Percentiles rank a stretch among this genome's conserved stretches.
phyloP scores from a whole-genome alignment of 148 eudicot species.

The Nepenthes mirabilis region DNA sequence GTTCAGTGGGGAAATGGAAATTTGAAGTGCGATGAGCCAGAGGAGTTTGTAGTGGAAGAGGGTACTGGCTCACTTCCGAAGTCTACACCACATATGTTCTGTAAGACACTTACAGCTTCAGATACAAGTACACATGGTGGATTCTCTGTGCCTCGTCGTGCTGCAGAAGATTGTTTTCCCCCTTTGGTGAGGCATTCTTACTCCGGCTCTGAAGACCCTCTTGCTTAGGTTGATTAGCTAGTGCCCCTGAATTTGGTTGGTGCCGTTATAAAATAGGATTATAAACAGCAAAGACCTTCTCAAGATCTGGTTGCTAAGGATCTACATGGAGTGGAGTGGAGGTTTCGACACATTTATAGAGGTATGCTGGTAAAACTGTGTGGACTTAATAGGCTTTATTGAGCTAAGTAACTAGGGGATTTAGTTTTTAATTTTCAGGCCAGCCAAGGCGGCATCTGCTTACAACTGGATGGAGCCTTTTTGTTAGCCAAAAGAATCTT shows the following conservation, averaged over 20 bases:
- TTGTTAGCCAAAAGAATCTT: slow-evolving; percentile 82
- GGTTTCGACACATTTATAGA: slow-evolving; percentile 82
- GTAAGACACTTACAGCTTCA: slow-evolving; percentile 83
- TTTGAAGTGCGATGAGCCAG: slow-evolving; percentile 18
- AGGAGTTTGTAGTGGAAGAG: slow-evolving; percentile 35
- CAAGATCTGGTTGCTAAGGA: slow-evolving; percentile 90
- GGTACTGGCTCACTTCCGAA: slow-evolving; percentile 24
- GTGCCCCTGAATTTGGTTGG: background rate
- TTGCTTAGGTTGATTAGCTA: background rate
- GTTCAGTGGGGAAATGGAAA: background rate
- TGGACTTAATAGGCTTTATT: background rate
- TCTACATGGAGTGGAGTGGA: slow-evolving; percentile 90
- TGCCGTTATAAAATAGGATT: slow-evolving; percentile 37
- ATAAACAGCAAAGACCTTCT: slow-evolving; percentile 74
- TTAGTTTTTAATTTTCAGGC: slow-evolving; percentile 29
- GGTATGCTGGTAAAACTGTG: slow-evolving; percentile 23
- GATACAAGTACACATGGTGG: slow-evolving; percentile 96
- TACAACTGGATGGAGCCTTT: slow-evolving; percentile 87
- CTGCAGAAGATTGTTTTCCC: slow-evolving; percentile 92
- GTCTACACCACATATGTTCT: slow-evolving; percentile 87
- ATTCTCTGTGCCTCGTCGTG: slow-evolving; percentile 92
- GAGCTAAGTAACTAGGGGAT: background rate
- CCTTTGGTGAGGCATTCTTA: slow-evolving; percentile 44
- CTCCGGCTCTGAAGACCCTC: background rate
- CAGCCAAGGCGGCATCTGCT: slow-evolving; percentile 94